Base-by-base conservation (phyloP, 352 stramenopile species). In the Pythium sp. region DNA sequence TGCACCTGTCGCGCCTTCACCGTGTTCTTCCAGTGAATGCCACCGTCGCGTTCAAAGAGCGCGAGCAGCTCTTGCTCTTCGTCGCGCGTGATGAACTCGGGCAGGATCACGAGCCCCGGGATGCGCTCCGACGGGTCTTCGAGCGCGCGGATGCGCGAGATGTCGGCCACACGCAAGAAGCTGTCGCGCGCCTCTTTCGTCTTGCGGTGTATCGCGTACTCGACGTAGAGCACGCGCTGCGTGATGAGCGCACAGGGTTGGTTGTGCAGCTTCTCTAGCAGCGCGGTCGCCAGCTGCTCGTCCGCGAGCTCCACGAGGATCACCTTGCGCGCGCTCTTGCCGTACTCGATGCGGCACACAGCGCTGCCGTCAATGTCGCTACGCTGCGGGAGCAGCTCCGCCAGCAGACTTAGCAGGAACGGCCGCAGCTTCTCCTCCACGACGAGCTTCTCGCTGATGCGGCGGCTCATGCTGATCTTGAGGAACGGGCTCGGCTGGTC, bases 1-100 rank as follows among this genome's bases (percentile, higher is more conserved):
- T 95, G 86, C 65, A 97, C 90, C 61, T 95, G 87, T 38, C 90
- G 86, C 28, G 86, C 84, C 67, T 86, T 84, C 30, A 95, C 84
- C 1, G 84, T 93, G 47, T 84, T 81, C n/a, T 78, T 73, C 88
- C 88, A 95, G 32, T 77, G 75, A 0, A 38, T 64, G 5, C 80
- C 73, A 30, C 83, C 75, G 18, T 89, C 74, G 41, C 75, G 68
- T 56, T 94, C 88, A 58, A 95, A 83, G 54, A 87, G 76, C 2
- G 71, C 68, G 7, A 95, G 32, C 62, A 92, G 75, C 8, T 69
- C 68, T 12, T 7, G 62, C 67, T 94, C 88, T 24, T 94, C 74
- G 20, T 82, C 76, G 38, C 67, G 68, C 0, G 81, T 81, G 68
- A 95, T 80, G 51, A 94, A 95, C 57, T 93, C 82, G 0, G 73